Base-by-base conservation (phyloP, 2,329 filamentous ascomycete genomes). In the Aspergillus versicolor region DNA sequence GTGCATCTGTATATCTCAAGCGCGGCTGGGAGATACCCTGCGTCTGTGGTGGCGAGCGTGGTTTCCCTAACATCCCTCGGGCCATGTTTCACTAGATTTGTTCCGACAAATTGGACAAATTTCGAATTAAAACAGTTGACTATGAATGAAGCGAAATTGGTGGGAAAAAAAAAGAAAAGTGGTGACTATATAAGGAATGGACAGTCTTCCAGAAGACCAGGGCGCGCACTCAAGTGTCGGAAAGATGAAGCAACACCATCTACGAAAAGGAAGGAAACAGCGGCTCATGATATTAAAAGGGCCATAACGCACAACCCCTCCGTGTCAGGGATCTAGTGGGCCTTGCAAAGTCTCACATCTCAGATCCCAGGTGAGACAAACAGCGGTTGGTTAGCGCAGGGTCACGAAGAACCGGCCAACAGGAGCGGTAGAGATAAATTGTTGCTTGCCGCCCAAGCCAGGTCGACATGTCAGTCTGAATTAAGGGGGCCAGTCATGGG, bases 121-220 rank as follows among this genome's bases (percentile, higher is more conserved):
- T 22, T 48, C 21, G 42, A 37, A 56, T 54, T 49, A 54, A 52
- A 50, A 38, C 57, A 57, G 24, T 42, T 52, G 38, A 30, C 47
- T 51, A 52, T 43, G n/a, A 11, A 30, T 30, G 27, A 30, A 11
- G 27, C 9, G 8, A 30, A 11, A 30, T 11, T 30, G 27, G 9
- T 30, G 3, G 2, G n/a, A n/a, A 19, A 30, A 12, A 42, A 17
- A 59, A 38, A 44, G 24, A 49, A 55, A 49, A 21, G 46, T 51
- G n/a, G 42, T 11, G 47, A 53, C 47, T 41, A 27, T 62, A 48
- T 54, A 57, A 50, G 27, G 72, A 74, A 68, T 61, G 70, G 67
- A 74, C 66, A 61, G 69, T 70, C 70, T 76, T 74, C 73, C 73
- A 70, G 73, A 75, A 73, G 70, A 64, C 72, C 64, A 53, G 45